A percentile compares a stretch with the other conserved stretches of the same genome.
phyloP scores from a whole-genome alignment of 208 protist species.

The Leishmania turanica region DNA sequence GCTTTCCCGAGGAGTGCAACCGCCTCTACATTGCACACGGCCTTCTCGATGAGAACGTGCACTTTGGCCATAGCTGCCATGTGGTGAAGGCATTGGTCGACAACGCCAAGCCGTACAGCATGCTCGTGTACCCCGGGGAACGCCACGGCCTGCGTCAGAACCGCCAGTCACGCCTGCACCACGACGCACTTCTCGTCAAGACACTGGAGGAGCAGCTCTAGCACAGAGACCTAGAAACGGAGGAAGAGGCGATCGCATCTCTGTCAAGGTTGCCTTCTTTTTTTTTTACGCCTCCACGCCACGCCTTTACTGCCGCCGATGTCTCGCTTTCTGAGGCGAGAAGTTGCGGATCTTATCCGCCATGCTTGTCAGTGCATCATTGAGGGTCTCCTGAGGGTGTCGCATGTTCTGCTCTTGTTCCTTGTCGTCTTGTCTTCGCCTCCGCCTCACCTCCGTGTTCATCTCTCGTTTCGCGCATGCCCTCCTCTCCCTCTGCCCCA shows the following conservation, averaged over 20 bases:
- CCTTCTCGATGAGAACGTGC: conserved; percentile 94
- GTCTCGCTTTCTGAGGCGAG: too few relatives aligned
- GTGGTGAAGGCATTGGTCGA: conserved; percentile 80
- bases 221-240: not conserved
- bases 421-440: not conserved
- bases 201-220: conserved; percentile 65
- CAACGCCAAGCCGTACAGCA: conserved; percentile 82
- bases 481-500: conserved; percentile 10
- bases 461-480: not conserved
- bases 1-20: conserved; percentile 87
- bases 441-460: not conserved
- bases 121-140: conserved; percentile 89
- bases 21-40: conserved; percentile 93
- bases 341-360: not conserved
- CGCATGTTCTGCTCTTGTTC: not conserved
- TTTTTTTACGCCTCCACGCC: not conserved
- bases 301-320: too few relatives aligned
- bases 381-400: not conserved
- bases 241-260: not conserved
- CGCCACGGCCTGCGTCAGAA: conserved; percentile 88
- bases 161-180: conserved; percentile 56
- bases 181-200: conserved; percentile 80
- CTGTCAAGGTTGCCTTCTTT: not conserved
- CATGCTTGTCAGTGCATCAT: not conserved
- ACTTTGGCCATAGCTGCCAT: conserved; percentile 82